Conservation (phyloP, 192 early-diverging fungal genomes). For the Umbelopsis sp. region DNA sequence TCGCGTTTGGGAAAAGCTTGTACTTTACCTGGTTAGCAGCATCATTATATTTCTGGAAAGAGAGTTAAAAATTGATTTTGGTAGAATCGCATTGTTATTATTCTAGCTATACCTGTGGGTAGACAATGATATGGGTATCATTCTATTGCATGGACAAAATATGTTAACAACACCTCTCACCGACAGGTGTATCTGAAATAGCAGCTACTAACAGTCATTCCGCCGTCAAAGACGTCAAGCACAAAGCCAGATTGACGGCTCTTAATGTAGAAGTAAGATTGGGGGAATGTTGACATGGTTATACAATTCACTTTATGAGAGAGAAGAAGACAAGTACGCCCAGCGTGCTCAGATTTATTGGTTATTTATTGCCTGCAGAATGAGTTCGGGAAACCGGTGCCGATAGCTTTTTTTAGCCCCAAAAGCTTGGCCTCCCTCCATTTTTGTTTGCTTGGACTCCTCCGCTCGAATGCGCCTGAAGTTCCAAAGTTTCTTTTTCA, state of each 20-base stretch:
- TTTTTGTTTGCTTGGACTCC: neutral
- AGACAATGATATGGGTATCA: slow-evolving; percentile 30
- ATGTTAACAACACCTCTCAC: neutral
- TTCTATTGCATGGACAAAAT: neutral
- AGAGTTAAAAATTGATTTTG: neutral
- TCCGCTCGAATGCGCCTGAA: neutral
- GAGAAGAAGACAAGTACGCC: slow-evolving; percentile 3
- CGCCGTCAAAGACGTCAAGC: slow-evolving; percentile 32
- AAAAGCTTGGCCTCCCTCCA: neutral
- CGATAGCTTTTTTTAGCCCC: neutral
- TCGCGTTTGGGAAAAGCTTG: neutral
- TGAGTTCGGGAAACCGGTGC: neutral
- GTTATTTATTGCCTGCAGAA: neutral
- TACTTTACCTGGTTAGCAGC: slow-evolving; percentile 28
- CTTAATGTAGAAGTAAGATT: slow-evolving; percentile 29
- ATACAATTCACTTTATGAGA: neutral
- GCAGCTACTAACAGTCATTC: slow-evolving; percentile 15
- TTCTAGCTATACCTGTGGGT: slow-evolving; percentile 25
- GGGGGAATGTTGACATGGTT: neutral
- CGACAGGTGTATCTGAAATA: neutral
- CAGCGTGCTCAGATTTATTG: neutral
- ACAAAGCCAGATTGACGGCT: slow-evolving; percentile 17
- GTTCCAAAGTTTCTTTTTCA: slow-evolving; percentile 31
- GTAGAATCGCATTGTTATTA: too few species aligned
- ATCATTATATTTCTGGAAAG: slow-evolving; percentile 24